Evolutionary conservation across 345 rosid genomes (phyloP), one percentile per base, ranked within the genome.

Genomic region (Adansonia digitata): DNA sequence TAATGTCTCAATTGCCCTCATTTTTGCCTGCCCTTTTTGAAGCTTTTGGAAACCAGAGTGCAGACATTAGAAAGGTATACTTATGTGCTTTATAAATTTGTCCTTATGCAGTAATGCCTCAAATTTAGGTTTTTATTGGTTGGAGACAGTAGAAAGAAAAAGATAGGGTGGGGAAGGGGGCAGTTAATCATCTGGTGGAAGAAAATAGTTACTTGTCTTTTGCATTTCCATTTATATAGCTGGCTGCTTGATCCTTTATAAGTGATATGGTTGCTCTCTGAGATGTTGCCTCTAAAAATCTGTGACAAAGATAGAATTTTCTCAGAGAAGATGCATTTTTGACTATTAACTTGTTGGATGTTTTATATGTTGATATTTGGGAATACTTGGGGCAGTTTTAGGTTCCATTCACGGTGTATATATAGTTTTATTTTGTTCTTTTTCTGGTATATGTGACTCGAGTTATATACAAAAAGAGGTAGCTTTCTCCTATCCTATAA

Each of bases 41-140:
- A 87, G 99, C 99, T 71, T 95, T 95, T 76, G 96, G 96, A 60
- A 95, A 83, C 86, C 98, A 84, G 85, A 95, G 99, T 83, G 97
- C 98, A 63, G 99, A 95, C 72, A 94, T 95, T 62, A 96, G 99
- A 48, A 95, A 95, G 99, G 99, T 93, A 73, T 71, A 39, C 13
- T 70, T 14, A 6, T 48, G 12, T 43, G 22, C 7, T 10, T 17
- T 35, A 8, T 8, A 31, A 55, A 39, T 63, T 20, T 26, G 11
- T 43, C 14, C 24, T 43, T 66, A 5, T 67, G 24, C 34, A 5
- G 29, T 11, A 17, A 40, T 65, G 67, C 24, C 46, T 63, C 24
- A 46, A n/a, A 29, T 68, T 15, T 68, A 46, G 24, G 56, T 27
- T 68, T 68, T 68, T 27, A 15, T 68, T 27, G 1, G 43, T 29